Conservation (phyloP, 176 grass and related monocot genomes). For the Aegilops bicornis region DNA sequence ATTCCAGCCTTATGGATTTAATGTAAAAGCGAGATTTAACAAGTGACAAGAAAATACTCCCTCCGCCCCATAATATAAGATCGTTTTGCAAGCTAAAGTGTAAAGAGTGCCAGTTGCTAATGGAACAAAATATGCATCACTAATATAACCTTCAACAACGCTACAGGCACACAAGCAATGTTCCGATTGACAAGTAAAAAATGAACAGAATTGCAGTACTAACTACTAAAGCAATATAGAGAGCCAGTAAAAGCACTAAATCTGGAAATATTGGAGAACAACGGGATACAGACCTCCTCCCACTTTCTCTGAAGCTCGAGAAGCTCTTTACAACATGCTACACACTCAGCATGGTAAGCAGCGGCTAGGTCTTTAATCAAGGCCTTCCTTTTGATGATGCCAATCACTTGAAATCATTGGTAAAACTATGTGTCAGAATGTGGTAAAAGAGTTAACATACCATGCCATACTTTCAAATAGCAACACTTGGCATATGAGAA, state of each 20-base stretch:
- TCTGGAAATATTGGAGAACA: background rate
- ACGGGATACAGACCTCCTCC: constrained; percentile 4
- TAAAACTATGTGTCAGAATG: background rate
- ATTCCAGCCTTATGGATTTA: background rate
- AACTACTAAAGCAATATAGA: background rate
- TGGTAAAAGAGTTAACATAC: background rate
- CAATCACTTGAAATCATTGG: constrained; percentile 66
- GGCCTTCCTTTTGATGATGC: constrained; percentile 87
- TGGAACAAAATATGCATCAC: background rate
- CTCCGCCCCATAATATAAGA: no score
- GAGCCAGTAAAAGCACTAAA: background rate
- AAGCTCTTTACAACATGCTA: background rate
- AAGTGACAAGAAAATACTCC: background rate
- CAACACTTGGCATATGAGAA: background rate
- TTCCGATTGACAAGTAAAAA: background rate
- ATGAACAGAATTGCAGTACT: background rate
- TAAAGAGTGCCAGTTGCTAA: background rate
- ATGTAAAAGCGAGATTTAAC: background rate
- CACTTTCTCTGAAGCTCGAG: background rate
- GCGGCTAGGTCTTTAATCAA: constrained; percentile 86
- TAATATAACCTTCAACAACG: background rate
- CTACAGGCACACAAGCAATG: background rate
- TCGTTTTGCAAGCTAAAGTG: background rate
- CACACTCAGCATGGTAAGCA: constrained; percentile 61
- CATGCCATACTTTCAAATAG: background rate